These are phyloP conservation scores for Dipteronia sinensis DNA, from an alignment of 345 rosid genomes.

Conservation along the genomic window DNA sequence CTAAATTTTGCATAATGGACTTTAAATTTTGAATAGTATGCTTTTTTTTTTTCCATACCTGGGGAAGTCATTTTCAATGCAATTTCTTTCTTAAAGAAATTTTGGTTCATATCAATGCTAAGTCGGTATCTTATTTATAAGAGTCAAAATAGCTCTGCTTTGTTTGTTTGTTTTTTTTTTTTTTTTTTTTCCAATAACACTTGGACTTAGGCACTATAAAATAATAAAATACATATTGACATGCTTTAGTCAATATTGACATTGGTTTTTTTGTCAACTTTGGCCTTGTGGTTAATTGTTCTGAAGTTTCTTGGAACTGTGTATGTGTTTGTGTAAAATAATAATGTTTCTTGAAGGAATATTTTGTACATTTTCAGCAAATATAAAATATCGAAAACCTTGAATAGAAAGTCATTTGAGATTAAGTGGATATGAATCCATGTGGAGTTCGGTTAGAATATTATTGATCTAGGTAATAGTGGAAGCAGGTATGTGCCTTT, in stretches of 20 bases:
- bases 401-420: not conserved
- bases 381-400: not conserved
- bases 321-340: not conserved
- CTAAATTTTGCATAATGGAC: not conserved
- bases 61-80: slow-evolving; percentile 2
- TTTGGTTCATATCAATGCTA: not conserved
- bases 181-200: slow-evolving; percentile 9
- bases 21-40: not conserved
- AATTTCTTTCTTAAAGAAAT: not conserved
- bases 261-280: slow-evolving; percentile 15
- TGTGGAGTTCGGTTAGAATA: slow-evolving; percentile 11
- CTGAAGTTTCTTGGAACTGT: slow-evolving; percentile 21
- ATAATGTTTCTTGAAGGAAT: not conserved
- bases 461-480: slow-evolving; percentile 9
- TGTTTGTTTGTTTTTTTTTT: not conserved
- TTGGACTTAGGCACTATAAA: not conserved
- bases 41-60: not conserved
- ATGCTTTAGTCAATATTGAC: slow-evolving; percentile 7
- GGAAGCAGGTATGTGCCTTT: slow-evolving; percentile 14
- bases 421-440: not conserved
- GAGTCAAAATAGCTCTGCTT: not conserved
- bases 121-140: not conserved
- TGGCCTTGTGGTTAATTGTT: not conserved
- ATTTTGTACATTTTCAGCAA: not conserved
- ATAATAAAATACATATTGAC: slow-evolving; percentile 4